Percentiles rank a stretch among this genome's conserved stretches.
These are phyloP conservation scores for Podila verticillata DNA, from an alignment of 192 early-diverging fungal species.

Conservation along the genomic window DNA sequence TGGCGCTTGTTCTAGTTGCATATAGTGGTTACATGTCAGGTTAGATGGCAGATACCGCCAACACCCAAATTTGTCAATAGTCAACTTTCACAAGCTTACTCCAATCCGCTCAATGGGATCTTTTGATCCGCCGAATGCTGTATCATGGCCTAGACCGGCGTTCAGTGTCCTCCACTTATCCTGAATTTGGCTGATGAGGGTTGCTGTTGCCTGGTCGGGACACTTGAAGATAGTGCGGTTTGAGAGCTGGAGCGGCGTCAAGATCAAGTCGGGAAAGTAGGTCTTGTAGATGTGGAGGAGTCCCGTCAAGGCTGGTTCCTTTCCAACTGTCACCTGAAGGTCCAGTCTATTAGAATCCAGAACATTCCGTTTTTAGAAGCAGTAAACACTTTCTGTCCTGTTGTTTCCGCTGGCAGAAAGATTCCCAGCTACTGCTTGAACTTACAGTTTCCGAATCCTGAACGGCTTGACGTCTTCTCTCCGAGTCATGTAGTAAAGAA, in stretches of 20 bases:
- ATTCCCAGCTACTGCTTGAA: background rate
- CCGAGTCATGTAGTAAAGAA: constrained; percentile 61
- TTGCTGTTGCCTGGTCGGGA: constrained; percentile 46
- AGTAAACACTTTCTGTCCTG: too few relatives aligned
- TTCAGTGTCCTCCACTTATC: constrained; percentile 43
- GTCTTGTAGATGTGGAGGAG: constrained; percentile 59
- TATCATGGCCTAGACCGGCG: background rate
- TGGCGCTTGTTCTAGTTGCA: constrained; percentile 43
- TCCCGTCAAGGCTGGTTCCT: constrained; percentile 54
- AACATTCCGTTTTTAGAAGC: too few relatives aligned
- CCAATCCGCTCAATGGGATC: constrained; percentile 19
- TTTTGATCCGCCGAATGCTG: constrained; percentile 31
- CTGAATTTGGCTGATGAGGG: constrained; percentile 37
- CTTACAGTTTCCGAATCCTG: constrained; percentile 61
- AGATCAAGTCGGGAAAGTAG: constrained; percentile 56
- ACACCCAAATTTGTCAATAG: background rate
- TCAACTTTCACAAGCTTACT: background rate
- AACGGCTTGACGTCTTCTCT: constrained; percentile 60
- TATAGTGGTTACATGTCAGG: background rate
- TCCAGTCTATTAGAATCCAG: constrained; percentile 42
- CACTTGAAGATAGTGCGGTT: constrained; percentile 54
- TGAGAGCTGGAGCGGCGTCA: constrained; percentile 33
- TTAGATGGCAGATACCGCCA: background rate
- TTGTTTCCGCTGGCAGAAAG: too few relatives aligned
- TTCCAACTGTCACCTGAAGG: constrained; percentile 38